phyloP scores from a whole-genome alignment of 306 rosid genomes.

The Prunus armeniaca region DNA sequence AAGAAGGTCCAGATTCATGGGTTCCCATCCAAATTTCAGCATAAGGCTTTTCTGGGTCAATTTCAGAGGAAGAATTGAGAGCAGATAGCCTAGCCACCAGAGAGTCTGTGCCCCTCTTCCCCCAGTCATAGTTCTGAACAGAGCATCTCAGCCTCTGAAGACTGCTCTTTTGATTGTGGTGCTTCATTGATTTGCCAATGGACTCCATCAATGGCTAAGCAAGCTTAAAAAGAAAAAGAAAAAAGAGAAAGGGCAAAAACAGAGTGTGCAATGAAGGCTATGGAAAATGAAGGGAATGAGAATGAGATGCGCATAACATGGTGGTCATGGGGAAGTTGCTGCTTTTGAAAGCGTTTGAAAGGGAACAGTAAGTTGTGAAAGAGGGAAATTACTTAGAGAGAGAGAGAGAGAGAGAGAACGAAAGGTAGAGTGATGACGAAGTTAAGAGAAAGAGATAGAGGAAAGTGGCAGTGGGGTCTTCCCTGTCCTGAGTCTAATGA shows the following conservation, averaged over 20 bases:
- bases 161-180: not conserved
- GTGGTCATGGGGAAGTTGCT: slow-evolving; percentile 11
- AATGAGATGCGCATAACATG: slow-evolving; percentile 11
- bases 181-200: slow-evolving; percentile 12
- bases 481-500: not conserved
- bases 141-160: slow-evolving; percentile 59
- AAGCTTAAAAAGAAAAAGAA: not conserved
- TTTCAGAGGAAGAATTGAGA: slow-evolving; percentile 48
- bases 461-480: slow-evolving; percentile 18
- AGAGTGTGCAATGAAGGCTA: slow-evolving; percentile 2
- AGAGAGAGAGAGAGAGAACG: slow-evolving; percentile 4
- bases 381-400: slow-evolving; percentile 37
- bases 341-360: slow-evolving; percentile 41
- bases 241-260: not conserved
- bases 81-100: slow-evolving; percentile 62
- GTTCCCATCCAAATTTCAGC: slow-evolving; percentile 99
- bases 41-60: slow-evolving; percentile 55
- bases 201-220: not conserved
- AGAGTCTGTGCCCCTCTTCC: slow-evolving; percentile 50
- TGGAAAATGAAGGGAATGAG: slow-evolving; percentile 1
- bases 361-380: not conserved
- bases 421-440: slow-evolving; percentile 15
- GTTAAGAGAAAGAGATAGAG: not conserved
- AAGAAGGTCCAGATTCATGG: slow-evolving; percentile 86
- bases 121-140: slow-evolving; percentile 89